Conservation (phyloP, 2,329 filamentous ascomycete species). For the Pseudogymnoascus sp. region DNA sequence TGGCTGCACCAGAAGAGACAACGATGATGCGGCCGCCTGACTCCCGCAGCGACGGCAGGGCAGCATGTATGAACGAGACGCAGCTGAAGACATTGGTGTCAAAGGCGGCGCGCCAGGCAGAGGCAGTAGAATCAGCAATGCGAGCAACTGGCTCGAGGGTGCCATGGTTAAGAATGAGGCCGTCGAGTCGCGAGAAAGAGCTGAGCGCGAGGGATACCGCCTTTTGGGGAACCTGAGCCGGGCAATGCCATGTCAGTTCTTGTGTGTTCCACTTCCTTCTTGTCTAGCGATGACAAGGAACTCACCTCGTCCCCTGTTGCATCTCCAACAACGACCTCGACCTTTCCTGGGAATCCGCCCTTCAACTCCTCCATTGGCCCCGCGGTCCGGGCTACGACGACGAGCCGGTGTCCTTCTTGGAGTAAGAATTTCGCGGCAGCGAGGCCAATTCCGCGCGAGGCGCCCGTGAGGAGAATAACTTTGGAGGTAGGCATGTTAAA, state of each 20-base stretch:
- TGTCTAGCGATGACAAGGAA: background rate
- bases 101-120: conserved; percentile 68
- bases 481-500: conserved; percentile 41
- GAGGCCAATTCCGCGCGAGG: conserved; percentile 54
- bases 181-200: conserved; percentile 67
- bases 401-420: conserved; percentile 43
- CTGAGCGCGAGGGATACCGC: conserved; percentile 57
- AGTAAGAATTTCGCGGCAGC: conserved; percentile 46
- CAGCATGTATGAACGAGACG: conserved; percentile 63
- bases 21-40: conserved; percentile 65
- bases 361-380: conserved; percentile 43
- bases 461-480: conserved; percentile 61
- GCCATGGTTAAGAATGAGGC: conserved; percentile 82
- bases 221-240: conserved; percentile 40
- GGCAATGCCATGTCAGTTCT: background rate
- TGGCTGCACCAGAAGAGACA: conserved; percentile 70
- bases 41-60: conserved; percentile 59
- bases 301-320: background rate
- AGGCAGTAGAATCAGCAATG: conserved; percentile 56
- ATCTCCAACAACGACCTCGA: conserved; percentile 49
- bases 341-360: conserved; percentile 41
- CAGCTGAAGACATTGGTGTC: conserved; percentile 83
- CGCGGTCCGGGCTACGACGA: conserved; percentile 47
- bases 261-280: background rate
- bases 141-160: conserved; percentile 65